Conservation (phyloP, 2,329 filamentous ascomycete species). For the Neofusicoccum laricinum region DNA sequence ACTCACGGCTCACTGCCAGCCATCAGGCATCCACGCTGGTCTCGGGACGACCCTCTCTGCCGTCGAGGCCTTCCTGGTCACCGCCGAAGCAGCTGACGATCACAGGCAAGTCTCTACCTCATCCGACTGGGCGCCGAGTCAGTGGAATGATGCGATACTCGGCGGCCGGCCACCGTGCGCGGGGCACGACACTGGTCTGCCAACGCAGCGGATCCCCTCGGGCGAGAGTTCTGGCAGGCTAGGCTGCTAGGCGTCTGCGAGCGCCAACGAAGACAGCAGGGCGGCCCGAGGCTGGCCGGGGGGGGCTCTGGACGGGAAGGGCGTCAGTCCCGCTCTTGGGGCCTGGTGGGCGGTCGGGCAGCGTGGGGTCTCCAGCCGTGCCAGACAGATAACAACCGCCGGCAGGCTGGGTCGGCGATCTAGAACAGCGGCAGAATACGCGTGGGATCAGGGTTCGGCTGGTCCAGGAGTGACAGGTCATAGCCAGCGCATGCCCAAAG, state of each 20-base stretch:
- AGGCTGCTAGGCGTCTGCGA: background rate
- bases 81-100: conserved; percentile 3
- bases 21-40: conserved; percentile 7
- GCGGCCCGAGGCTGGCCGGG: background rate
- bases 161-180: background rate
- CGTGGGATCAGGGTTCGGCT: background rate
- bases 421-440: conserved; percentile 3
- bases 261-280: background rate
- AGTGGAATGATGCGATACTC: background rate
- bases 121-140: background rate
- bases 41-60: conserved; percentile 14
- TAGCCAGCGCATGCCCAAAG: background rate
- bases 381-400: background rate
- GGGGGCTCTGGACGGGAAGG: background rate
- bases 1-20: background rate
- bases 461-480: background rate
- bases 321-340: background rate
- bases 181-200: background rate
- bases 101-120: background rate
- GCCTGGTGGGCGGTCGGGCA: background rate
- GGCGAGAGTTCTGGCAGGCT: background rate
- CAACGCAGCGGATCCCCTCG: background rate
- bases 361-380: background rate
- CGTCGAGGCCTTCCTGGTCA: conserved; percentile 10
- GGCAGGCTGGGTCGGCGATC: conserved; percentile 7